Conservation (phyloP, 2,329 filamentous ascomycete species). For the Tolypocladium cylindrosporum region DNA sequence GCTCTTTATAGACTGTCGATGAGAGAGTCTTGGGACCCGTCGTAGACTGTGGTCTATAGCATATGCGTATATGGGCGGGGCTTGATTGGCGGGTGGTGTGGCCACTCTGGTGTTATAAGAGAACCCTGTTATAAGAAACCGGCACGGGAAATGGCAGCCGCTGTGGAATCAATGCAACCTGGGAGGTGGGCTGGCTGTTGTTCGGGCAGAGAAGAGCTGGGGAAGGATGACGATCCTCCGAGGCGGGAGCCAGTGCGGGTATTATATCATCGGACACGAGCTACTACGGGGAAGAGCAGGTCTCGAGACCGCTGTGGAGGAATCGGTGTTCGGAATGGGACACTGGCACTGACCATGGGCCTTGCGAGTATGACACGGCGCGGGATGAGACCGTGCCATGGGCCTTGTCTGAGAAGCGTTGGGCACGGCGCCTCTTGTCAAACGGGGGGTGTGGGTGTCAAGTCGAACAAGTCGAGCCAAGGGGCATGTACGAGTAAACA, state of each 20-base stretch:
- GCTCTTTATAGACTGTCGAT: background rate
- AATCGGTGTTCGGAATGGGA: background rate
- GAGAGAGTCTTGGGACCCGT: background rate
- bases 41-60: background rate
- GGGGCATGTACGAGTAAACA: background rate
- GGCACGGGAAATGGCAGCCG: background rate
- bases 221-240: background rate
- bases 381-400: conserved; percentile 10
- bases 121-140: background rate
- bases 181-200: background rate
- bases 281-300: background rate
- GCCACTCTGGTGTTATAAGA: background rate
- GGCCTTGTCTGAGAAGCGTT: conserved; percentile 9
- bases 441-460: background rate
- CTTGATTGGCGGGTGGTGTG: background rate
- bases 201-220: background rate
- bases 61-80: background rate
- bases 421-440: background rate
- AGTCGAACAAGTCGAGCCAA: background rate
- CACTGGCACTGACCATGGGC: background rate
- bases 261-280: background rate
- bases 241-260: conserved; percentile 6
- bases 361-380: conserved; percentile 2
- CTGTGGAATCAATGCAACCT: background rate
- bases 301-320: background rate